Base-by-base conservation (phyloP, 1,139 yeast species). In the Candida sp. region DNA sequence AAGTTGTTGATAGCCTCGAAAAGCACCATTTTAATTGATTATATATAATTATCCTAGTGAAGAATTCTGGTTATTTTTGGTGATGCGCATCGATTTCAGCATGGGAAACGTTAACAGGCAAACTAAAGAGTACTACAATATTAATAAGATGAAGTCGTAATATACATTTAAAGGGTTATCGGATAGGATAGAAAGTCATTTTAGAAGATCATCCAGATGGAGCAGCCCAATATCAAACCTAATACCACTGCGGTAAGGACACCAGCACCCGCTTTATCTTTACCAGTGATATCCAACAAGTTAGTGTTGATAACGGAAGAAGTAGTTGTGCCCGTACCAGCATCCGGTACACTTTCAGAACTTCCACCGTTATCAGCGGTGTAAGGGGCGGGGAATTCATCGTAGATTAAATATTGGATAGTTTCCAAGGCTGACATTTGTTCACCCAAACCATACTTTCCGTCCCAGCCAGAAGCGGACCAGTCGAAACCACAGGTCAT, bases 401-500 rank as follows among this genome's bases (percentile, higher is more conserved):
- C 51, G 40, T 57, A 64, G 23, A 64, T 52, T 46, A 71, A 60
- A 30, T 72, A 61, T 43, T 64, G 54, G 41, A 87, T 75, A n/a
- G 79, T 77, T 55, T 86, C 95, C 46, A 87, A 67, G 0, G 95
- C 91, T 43, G 77, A 70, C 75, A 84, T 79, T 59, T 87, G 91
- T 60, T 87, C 93, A 34, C 95, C 95, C 21, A 87, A 67, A 5
- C 95, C 95, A 57, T 75, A 85, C 36, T 58, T 55, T 4, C 80
- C 83, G 64, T 87, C 95, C 81, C 86, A 82, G 7, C 72, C 66
- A 32, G 63, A 65, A 33, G 59, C 56, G 11, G 70, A 55, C 95
- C 95, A 87, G 55, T 77, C 69, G 50, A 78, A 67, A 22, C 93
- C 93, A 64, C 95, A 87, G 0, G 93, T 85, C 49, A 80, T 82